These are phyloP conservation scores for Phytophthora pseudosyringae DNA, from an alignment of 352 stramenopile species.

Conservation along the genomic window DNA sequence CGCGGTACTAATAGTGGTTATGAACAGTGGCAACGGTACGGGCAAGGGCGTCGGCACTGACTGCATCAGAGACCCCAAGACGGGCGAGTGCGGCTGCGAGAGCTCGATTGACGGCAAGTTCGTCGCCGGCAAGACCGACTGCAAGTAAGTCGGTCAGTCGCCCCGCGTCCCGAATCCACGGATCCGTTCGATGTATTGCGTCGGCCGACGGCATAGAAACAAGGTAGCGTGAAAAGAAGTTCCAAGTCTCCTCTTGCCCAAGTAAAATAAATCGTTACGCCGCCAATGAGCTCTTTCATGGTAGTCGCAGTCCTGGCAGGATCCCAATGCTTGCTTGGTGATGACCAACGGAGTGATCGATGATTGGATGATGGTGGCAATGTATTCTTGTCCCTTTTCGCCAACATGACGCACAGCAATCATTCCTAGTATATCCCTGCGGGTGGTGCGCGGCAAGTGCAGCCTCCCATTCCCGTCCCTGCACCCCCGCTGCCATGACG, in stretches of 20 bases:
- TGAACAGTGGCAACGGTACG: conserved; percentile 31
- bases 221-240: neutral
- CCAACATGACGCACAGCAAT: conserved; percentile 8
- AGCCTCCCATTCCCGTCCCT: neutral
- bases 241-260: no score
- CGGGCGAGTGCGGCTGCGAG: conserved; percentile 40
- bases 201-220: neutral
- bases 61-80: conserved; percentile 36
- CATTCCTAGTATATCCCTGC: conserved; percentile 3
- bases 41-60: conserved; percentile 25
- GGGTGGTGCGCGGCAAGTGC: neutral
- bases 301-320: no score
- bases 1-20: conserved; percentile 11
- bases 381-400: conserved; percentile 6
- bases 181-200: conserved; percentile 7
- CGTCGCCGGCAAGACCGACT: conserved; percentile 27
- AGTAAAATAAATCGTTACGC: no score
- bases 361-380: no score
- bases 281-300: no score
- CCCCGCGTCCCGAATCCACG: no score
- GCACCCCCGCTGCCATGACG: conserved; percentile 4
- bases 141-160: conserved; percentile 30
- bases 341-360: no score
- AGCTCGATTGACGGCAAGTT: conserved; percentile 39
- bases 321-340: no score